Evolutionary conservation across 805 yeast species (phyloP).

Genomic region (Candida xyloterini): DNA sequence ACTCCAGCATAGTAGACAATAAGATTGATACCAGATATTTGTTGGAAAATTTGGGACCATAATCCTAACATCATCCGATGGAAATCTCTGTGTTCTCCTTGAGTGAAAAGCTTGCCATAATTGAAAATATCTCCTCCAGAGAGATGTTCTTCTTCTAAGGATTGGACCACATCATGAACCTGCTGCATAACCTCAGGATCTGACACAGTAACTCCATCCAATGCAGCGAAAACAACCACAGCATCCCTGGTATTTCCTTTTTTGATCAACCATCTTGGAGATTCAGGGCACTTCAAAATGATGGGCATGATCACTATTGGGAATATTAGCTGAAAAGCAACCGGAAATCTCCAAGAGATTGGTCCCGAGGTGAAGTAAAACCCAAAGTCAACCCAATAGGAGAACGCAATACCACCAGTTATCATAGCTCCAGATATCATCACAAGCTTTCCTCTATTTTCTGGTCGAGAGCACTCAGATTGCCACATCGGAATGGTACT

Average conservation of each 20-base stretch:
- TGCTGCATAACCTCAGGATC: conserved; percentile 15
- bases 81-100: conserved; percentile 44
- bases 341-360: conserved; percentile 35
- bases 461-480: conserved; percentile 35
- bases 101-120: conserved; percentile 32
- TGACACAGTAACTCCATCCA: conserved; percentile 32
- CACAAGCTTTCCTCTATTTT: conserved; percentile 30
- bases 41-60: conserved; percentile 46
- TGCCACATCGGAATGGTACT: conserved; percentile 37
- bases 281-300: conserved; percentile 35
- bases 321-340: conserved; percentile 34
- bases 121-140: conserved; percentile 27
- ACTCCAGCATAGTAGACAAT: conserved; percentile 58
- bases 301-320: conserved; percentile 20
- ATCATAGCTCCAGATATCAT: conserved; percentile 32
- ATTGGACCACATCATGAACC: conserved; percentile 20
- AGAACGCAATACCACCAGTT: conserved; percentile 30
- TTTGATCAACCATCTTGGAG: conserved; percentile 43
- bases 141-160: conserved; percentile 20
- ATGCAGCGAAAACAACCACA: conserved; percentile 38
- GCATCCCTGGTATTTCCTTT: conserved; percentile 44
- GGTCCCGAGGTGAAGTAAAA: conserved; percentile 31
- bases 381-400: conserved; percentile 39
- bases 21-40: conserved; percentile 54
- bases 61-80: conserved; percentile 44